Conservation (phyloP, 768 basidiomycete species). For the Chalciporus piperatus region DNA sequence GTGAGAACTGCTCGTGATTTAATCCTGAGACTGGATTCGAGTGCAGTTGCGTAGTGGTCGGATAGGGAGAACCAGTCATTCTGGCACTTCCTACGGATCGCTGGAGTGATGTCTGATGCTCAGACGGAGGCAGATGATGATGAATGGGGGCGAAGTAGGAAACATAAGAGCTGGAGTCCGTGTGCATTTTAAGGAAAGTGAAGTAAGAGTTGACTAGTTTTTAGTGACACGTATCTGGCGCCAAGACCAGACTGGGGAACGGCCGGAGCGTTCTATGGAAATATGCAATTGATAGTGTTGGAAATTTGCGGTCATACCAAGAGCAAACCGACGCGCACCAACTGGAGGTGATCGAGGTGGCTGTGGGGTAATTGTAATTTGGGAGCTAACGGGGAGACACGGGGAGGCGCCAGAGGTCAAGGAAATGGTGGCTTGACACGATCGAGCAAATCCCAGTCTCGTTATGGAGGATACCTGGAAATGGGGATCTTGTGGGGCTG, state of each 20-base stretch:
- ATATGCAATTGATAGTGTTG: slow-evolving; percentile 35
- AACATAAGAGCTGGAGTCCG: slow-evolving; percentile 19
- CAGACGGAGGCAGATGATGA: slow-evolving; percentile 15
- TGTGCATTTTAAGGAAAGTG: slow-evolving; percentile 30
- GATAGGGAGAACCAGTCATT: slow-evolving; percentile 26
- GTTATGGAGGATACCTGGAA: not conserved
- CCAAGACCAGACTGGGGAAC: slow-evolving; percentile 20
- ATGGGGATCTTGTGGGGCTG: not conserved
- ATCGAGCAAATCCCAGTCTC: not conserved
- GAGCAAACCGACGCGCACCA: slow-evolving; percentile 30
- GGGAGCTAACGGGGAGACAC: slow-evolving; percentile 16
- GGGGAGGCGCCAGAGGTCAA: slow-evolving; percentile 16
- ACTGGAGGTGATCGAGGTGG: slow-evolving; percentile 33
- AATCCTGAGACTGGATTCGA: slow-evolving; percentile 15
- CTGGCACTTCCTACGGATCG: slow-evolving; percentile 13
- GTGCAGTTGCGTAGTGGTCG: slow-evolving; percentile 15
- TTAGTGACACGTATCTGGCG: slow-evolving; percentile 20
- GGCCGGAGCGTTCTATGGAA: slow-evolving; percentile 32
- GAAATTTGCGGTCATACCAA: slow-evolving; percentile 36
- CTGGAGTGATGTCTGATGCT: slow-evolving; percentile 2
- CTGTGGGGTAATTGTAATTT: slow-evolving; percentile 33
- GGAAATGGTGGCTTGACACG: slow-evolving; percentile 5
- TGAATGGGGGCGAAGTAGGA: slow-evolving; percentile 23
- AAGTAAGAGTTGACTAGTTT: slow-evolving; percentile 14
- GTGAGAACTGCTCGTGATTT: slow-evolving; percentile 21